Percentiles rank a stretch among this genome's conserved stretches.
These are phyloP conservation scores for Russula ochroleuca DNA, from an alignment of 768 basidiomycete species.

Conservation along the genomic window DNA sequence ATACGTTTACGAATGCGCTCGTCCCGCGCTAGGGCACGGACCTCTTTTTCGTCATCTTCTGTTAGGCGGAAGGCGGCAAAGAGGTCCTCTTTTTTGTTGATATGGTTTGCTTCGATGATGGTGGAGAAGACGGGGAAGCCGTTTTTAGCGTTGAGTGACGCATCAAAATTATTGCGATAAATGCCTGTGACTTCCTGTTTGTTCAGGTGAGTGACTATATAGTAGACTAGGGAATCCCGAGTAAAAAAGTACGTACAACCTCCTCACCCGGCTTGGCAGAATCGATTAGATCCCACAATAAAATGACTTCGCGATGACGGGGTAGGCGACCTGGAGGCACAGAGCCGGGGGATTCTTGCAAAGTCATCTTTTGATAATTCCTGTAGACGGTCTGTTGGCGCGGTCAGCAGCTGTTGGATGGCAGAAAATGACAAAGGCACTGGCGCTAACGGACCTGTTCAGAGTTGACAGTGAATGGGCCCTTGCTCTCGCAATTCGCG, in stretches of 20 bases:
- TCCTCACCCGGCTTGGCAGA: conserved; percentile 98
- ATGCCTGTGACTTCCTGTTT: conserved; percentile 92
- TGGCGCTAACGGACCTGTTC: conserved; percentile 64
- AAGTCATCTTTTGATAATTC: conserved; percentile 98
- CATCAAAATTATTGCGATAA: conserved; percentile 98
- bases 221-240: background rate
- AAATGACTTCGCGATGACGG: conserved; percentile 91
- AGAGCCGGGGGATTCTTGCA: conserved; percentile 96
- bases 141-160: conserved; percentile 95
- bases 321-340: conserved; percentile 97
- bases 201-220: conserved; percentile 18
- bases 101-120: conserved; percentile 94
- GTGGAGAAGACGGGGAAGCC: conserved; percentile 99
- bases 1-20: conserved; percentile 96
- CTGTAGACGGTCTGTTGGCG: conserved; percentile 81
- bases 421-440: background rate
- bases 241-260: conserved; percentile 53
- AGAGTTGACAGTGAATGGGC: conserved; percentile 94
- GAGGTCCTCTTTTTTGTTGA: conserved; percentile 98
- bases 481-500: conserved; percentile 88
- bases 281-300: conserved; percentile 98
- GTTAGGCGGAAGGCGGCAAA: conserved; percentile 98
- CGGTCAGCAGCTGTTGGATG: background rate
- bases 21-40: conserved; percentile 80
- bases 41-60: conserved; percentile 93